These are phyloP conservation scores for Avena insularis DNA, from an alignment of 176 grass and related monocot species.

Conservation along the genomic window DNA sequence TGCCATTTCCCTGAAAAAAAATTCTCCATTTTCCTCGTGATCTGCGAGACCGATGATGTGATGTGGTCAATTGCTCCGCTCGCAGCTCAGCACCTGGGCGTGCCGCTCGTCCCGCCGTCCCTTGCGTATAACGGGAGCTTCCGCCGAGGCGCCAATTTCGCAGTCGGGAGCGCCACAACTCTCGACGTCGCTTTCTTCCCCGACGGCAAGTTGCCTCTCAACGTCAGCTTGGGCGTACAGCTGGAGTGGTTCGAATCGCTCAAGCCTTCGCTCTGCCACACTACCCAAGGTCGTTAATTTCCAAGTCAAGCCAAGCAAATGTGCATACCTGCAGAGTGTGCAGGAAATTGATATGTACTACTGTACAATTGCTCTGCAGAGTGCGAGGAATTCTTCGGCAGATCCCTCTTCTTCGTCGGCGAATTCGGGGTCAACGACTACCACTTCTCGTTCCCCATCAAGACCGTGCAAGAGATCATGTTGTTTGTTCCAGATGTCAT, in stretches of 20 bases:
- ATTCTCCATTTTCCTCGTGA: not conserved
- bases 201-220: slow-evolving; percentile 37
- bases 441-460: not conserved
- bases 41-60: not conserved
- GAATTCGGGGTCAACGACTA: slow-evolving; percentile 59
- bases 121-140: slow-evolving; percentile 44
- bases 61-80: not conserved
- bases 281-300: slow-evolving; percentile 25
- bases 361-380: slow-evolving; percentile 4
- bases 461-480: slow-evolving; percentile 40
- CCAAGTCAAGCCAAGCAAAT: not conserved
- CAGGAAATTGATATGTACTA: not conserved
- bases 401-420: slow-evolving; percentile 58
- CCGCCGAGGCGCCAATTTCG: slow-evolving; percentile 54
- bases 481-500: slow-evolving; percentile 44
- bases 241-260: slow-evolving; percentile 53
- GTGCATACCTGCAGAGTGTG: not conserved
- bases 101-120: slow-evolving; percentile 50
- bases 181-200: slow-evolving; percentile 46
- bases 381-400: slow-evolving; percentile 45
- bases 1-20: not conserved
- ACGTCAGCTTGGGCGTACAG: slow-evolving; percentile 51
- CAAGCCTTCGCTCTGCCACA: slow-evolving; percentile 52
- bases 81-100: slow-evolving; percentile 33
- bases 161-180: slow-evolving; percentile 46